Evolutionary conservation across 495 filamentous ascomycete genomes (phyloP).

Genomic region (Xylaria nigripes): DNA sequence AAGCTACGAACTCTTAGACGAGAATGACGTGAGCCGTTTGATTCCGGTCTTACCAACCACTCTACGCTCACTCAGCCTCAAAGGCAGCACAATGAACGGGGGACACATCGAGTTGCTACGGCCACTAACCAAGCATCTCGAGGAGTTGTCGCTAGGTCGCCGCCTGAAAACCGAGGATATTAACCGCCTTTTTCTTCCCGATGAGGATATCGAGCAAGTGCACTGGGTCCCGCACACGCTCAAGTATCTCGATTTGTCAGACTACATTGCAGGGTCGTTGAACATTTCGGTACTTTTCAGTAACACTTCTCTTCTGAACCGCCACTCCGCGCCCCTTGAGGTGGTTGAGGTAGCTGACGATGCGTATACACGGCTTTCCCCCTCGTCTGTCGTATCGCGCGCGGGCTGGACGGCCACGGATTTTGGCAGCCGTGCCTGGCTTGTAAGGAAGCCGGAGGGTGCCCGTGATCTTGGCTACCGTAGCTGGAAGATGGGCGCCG

Average conservation of each 20-base stretch:
- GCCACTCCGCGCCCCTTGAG: conserved; percentile 59
- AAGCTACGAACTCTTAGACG: conserved; percentile 62
- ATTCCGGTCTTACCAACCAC: conserved; percentile 60
- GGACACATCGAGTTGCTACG: conserved; percentile 56
- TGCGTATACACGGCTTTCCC: conserved; percentile 53
- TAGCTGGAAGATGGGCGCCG: conserved; percentile 84
- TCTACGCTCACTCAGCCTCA: conserved; percentile 68
- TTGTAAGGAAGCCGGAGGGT: conserved; percentile 51
- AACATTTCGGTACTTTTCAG: conserved; percentile 55
- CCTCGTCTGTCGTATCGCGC: conserved; percentile 35
- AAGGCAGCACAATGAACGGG: conserved; percentile 60
- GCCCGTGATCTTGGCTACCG: conserved; percentile 44
- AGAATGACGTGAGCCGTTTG: conserved; percentile 55
- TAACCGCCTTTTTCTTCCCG: conserved; percentile 47
- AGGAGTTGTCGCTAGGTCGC: conserved; percentile 69
- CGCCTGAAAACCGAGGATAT: conserved; percentile 58
- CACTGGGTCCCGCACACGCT: conserved; percentile 56
- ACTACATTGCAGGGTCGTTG: conserved; percentile 54
- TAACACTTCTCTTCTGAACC: conserved; percentile 51
- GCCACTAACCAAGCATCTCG: conserved; percentile 71
- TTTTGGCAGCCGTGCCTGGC: conserved; percentile 53
- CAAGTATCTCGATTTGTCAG: conserved; percentile 64
- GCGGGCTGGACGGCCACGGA: conserved; percentile 63
- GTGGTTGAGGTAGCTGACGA: conserved; percentile 74
- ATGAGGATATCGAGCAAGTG: conserved; percentile 31